Conservation (phyloP, 1,284 basidiomycete species). For the Pholiota adiposa region DNA sequence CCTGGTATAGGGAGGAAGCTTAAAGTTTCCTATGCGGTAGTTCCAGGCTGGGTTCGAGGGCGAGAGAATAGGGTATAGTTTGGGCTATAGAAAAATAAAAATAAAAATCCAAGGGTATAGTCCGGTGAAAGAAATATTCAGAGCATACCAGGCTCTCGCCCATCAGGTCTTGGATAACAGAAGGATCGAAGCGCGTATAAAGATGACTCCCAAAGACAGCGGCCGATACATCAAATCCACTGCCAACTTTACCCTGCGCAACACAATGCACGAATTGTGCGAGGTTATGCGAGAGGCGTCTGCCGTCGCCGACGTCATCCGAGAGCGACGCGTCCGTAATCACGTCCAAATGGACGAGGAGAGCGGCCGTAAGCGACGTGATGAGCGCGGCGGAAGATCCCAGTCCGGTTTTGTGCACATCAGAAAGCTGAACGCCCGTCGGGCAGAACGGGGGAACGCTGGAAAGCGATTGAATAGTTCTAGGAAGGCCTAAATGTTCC, state of each 20-base stretch:
- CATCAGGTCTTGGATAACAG: conserved; percentile 74
- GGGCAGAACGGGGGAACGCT: conserved; percentile 76
- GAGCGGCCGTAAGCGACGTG: conserved; percentile 88
- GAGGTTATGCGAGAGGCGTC: conserved; percentile 85
- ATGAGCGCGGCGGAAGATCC: conserved; percentile 97
- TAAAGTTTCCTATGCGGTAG: conserved; percentile 67
- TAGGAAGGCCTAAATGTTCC: conserved; percentile 58
- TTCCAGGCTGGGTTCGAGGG: conserved; percentile 72
- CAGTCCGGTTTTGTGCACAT: conserved; percentile 97
- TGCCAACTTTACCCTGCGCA: conserved; percentile 98
- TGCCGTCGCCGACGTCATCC: conserved; percentile 46
- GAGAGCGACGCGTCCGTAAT: conserved; percentile 57
- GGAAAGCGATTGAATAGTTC: conserved; percentile 63
- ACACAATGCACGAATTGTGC: conserved; percentile 96
- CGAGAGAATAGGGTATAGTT: conserved; percentile 57
- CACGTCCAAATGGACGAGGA: conserved; percentile 80
- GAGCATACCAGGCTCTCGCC: conserved; percentile 50
- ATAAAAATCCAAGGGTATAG: not conserved
- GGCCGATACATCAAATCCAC: conserved; percentile 95
- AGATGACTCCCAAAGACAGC: conserved; percentile 95
- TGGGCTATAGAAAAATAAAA: conserved; percentile 22
- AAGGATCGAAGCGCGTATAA: conserved; percentile 89
- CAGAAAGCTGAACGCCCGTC: conserved; percentile 69
- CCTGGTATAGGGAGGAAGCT: conserved; percentile 79
- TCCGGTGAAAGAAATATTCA: not conserved